Evolutionary conservation across 164 flowering plant species (phyloP).

Genomic region (Vitis cinerea): DNA sequence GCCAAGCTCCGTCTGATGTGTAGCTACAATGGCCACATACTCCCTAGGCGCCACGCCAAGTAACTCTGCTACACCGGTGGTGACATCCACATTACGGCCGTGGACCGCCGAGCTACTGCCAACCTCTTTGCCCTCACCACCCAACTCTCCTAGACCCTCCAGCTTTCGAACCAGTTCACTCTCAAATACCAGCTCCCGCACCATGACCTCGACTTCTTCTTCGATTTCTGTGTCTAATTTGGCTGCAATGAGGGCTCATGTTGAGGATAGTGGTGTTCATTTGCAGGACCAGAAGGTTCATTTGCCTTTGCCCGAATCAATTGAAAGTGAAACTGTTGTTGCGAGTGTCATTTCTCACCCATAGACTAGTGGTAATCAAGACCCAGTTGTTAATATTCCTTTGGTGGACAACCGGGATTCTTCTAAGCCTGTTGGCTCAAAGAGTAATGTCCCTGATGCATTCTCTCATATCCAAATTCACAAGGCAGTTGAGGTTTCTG

Average conservation of each 20-base stretch:
- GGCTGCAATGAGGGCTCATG: slow-evolving; percentile 27
- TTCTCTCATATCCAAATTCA: slow-evolving; percentile 7
- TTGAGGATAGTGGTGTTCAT: slow-evolving; percentile 18
- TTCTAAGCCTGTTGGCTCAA: slow-evolving; percentile 16
- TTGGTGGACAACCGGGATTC: slow-evolving; percentile 7
- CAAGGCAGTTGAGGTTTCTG: slow-evolving; percentile 23
- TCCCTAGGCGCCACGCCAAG: slow-evolving; percentile 36
- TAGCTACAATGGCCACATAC: slow-evolving; percentile 48
- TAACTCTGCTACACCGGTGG: slow-evolving; percentile 47
- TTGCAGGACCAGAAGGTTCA: slow-evolving; percentile 20
- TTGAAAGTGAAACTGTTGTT: slow-evolving; percentile 28
- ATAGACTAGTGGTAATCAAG: slow-evolving; percentile 23
- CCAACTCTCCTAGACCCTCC: slow-evolving; percentile 27
- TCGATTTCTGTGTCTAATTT: slow-evolving; percentile 40
- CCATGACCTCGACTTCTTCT: slow-evolving; percentile 46
- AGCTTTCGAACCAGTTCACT: slow-evolving; percentile 19
- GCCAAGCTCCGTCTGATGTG: slow-evolving; percentile 47
- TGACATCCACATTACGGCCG: slow-evolving; percentile 42
- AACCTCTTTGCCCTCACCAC: slow-evolving; percentile 25
- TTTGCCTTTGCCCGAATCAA: slow-evolving; percentile 24
- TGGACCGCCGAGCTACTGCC: slow-evolving; percentile 18
- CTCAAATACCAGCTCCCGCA: slow-evolving; percentile 51
- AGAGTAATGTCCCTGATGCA: slow-evolving; percentile 14
- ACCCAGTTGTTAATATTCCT: slow-evolving; percentile 17
- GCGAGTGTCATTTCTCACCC: slow-evolving; percentile 14